Base-by-base conservation (phyloP, 257 asterid species). In the Fraxinus anomala region DNA sequence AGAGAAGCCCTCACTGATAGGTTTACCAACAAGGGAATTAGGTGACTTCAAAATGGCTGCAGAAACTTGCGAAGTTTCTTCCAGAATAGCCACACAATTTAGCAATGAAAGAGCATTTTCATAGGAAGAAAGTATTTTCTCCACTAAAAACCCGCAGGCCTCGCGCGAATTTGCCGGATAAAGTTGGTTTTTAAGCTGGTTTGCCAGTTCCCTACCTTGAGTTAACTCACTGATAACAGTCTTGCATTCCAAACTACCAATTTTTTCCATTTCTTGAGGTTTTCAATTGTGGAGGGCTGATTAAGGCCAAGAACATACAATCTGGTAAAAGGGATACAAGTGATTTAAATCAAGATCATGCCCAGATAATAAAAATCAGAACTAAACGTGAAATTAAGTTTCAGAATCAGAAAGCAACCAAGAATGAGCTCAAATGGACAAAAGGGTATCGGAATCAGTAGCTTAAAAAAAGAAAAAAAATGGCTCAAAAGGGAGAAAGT, bases 181-280 rank as follows among this genome's bases (percentile, higher is more conserved):
- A 59, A 89, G 85, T 66, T 86, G 85, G 3, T 73, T 83, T 72
- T 84, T 89, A 82, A 94, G 85, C 87, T 89, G 88, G 40, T 84
- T 87, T 40, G 97, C 96, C n/a, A 87, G 81, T 63, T 91, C 92
- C 80, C 73, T 89, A 47, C 98, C 98, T 79, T 89, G 89, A 30
- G 82, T 89, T 37, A 94, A 77, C 79, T 89, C 91, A 54, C 33
- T 71, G 13, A 89, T 79, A 5, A 89, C 84, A 37, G 12, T 79
- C 16, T 59, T 81, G 73, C 76, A 79, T 75, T 85, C 88, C 28
- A 19, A 66, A 36, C n/a, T 67, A 78, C 80, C 86, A 16, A 77
- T 36, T 31, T 76, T 86, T 65, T 86, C 95, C 97, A 93, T 92
- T 73, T 66, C 67, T 63, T 63, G 19, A 63, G 30, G 66, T 56